These are phyloP conservation scores for Fibroporia radiculosa DNA, from an alignment of 768 basidiomycete genomes.

Conservation along the genomic window DNA sequence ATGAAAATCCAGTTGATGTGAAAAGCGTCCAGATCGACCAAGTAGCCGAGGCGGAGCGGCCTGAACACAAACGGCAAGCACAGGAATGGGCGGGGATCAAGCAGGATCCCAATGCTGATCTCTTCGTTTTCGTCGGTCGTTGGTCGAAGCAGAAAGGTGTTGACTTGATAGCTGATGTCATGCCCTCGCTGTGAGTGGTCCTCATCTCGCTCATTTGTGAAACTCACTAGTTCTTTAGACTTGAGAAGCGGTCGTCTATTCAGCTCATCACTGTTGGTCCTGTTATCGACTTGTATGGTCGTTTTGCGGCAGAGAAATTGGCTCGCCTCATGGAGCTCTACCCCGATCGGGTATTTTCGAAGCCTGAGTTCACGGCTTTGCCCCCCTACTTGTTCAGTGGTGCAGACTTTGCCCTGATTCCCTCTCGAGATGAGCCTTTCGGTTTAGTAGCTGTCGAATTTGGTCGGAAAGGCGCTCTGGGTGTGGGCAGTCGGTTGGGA, in stretches of 20 bases:
- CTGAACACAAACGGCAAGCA: slow-evolving; percentile 84
- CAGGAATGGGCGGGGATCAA: slow-evolving; percentile 94
- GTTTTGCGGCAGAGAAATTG: slow-evolving; percentile 92
- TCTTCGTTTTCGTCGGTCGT: slow-evolving; percentile 95
- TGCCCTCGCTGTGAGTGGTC: slow-evolving; percentile 71
- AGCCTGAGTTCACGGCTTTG: slow-evolving; percentile 91
- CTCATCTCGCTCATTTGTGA: neutral
- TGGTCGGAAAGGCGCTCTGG: slow-evolving; percentile 92
- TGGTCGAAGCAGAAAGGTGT: slow-evolving; percentile 99
- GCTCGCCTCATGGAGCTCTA: slow-evolving; percentile 91
- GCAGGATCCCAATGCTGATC: slow-evolving; percentile 82
- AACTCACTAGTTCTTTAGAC: slow-evolving; percentile 30
- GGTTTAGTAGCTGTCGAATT: slow-evolving; percentile 95
- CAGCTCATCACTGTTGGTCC: slow-evolving; percentile 89
- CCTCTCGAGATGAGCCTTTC: slow-evolving; percentile 94
- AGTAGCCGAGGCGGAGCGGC: slow-evolving; percentile 81
- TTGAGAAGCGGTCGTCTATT: slow-evolving; percentile 80
- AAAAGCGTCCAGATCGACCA: slow-evolving; percentile 73
- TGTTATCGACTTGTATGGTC: slow-evolving; percentile 91
- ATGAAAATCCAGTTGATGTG: slow-evolving; percentile 65
- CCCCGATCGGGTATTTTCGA: slow-evolving; percentile 91
- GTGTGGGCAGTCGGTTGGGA: slow-evolving; percentile 89
- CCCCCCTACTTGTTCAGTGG: slow-evolving; percentile 92
- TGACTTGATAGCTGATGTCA: slow-evolving; percentile 93
- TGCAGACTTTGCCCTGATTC: slow-evolving; percentile 92